phyloP scores from a whole-genome alignment of 257 asterid genomes.

The Nicotiana obtusifolia region DNA sequence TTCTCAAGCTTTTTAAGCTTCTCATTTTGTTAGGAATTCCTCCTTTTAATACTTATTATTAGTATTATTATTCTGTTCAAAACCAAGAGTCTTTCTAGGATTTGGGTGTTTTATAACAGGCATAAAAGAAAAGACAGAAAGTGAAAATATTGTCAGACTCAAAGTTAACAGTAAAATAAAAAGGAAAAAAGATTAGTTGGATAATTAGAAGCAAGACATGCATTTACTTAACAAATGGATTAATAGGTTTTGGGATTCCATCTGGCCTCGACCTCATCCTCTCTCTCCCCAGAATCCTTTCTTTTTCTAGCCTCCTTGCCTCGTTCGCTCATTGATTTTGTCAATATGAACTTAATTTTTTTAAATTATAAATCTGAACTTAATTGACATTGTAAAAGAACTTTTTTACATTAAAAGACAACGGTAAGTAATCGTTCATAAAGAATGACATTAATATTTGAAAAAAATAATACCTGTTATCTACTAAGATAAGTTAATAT shows the following conservation, averaged over 20 bases:
- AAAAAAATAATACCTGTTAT: not conserved
- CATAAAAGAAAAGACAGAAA: constrained; percentile 52
- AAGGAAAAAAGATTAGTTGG: not conserved
- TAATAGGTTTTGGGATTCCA: constrained; percentile 14
- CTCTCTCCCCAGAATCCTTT: not conserved
- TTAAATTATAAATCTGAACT: no score
- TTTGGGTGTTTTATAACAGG: constrained; percentile 71
- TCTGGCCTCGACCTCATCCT: constrained; percentile 10
- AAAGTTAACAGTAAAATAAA: not conserved
- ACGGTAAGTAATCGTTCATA: not conserved
- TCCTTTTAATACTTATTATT: not conserved
- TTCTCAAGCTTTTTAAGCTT: constrained; percentile 24
- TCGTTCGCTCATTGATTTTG: not conserved
- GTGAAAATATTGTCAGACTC: constrained; percentile 27
- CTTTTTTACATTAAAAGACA: not conserved
- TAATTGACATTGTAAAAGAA: no score
- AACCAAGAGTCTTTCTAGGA: constrained; percentile 29
- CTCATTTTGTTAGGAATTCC: constrained; percentile 17
- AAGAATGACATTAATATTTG: not conserved
- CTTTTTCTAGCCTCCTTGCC: constrained; percentile 25
- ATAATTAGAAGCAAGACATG: not conserved
- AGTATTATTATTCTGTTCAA: constrained; percentile 24
- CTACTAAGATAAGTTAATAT: not conserved
- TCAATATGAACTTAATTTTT: no score
- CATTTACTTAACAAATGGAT: not conserved